Conservation (phyloP, 768 basidiomycete species). For the Aureoboletus auriporus region DNA sequence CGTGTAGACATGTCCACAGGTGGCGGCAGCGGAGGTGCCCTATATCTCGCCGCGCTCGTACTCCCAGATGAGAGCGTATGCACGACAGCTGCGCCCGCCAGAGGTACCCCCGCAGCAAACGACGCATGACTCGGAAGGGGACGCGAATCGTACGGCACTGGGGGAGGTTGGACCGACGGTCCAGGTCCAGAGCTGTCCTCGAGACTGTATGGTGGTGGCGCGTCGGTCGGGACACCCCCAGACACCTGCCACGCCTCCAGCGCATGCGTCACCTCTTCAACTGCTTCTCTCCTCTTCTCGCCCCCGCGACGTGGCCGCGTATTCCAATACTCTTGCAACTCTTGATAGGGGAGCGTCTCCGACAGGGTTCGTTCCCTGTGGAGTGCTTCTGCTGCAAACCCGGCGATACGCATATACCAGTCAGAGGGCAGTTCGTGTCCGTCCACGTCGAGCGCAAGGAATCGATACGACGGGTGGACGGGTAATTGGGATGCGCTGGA, state of each 20-base stretch:
- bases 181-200: constrained; percentile 24
- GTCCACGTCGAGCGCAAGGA: constrained; percentile 74
- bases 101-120: not conserved
- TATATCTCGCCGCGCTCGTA: not conserved
- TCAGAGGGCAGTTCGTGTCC: constrained; percentile 75
- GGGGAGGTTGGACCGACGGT: not conserved
- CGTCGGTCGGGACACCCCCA: constrained; percentile 35
- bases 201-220: constrained; percentile 67
- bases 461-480: constrained; percentile 50
- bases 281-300: constrained; percentile 20
- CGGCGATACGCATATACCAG: constrained; percentile 83
- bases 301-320: constrained; percentile 55
- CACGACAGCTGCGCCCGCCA: not conserved
- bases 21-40: constrained; percentile 5
- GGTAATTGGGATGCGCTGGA: constrained; percentile 57
- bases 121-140: constrained; percentile 11
- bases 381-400: constrained; percentile 65
- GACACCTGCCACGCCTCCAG: constrained; percentile 45
- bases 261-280: constrained; percentile 16
- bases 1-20: constrained; percentile 8
- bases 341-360: constrained; percentile 65
- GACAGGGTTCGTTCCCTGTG: constrained; percentile 59
- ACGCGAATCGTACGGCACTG: not conserved
- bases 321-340: constrained; percentile 73
- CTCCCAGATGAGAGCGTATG: not conserved